Conservation (phyloP, 2,329 filamentous ascomycete species). For the Colletotrichum cordylinicola region DNA sequence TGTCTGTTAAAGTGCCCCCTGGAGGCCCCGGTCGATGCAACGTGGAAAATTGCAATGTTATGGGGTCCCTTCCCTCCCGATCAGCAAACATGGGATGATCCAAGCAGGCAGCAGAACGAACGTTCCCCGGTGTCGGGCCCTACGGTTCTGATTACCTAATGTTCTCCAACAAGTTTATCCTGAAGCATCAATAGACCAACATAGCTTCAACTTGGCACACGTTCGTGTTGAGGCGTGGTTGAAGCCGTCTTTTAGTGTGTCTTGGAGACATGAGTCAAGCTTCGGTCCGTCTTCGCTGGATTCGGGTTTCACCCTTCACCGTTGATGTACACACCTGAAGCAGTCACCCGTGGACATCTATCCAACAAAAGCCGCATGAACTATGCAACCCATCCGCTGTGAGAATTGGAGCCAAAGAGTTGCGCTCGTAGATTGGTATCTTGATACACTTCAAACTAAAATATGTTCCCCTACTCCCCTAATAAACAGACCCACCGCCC, state of each 20-base stretch:
- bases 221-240: neutral
- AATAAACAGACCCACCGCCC: neutral
- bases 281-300: neutral
- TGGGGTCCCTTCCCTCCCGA: neutral
- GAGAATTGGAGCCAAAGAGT: neutral
- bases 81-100: neutral
- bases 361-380: rapidly evolving
- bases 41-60: neutral
- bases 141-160: neutral
- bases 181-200: neutral
- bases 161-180: neutral
- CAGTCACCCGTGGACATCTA: rapidly evolving
- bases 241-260: neutral
- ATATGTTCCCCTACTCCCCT: neutral
- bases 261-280: neutral
- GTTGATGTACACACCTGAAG: neutral
- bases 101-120: neutral
- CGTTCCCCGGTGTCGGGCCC: neutral
- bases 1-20: neutral
- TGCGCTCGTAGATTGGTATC: slow-evolving; percentile 10
- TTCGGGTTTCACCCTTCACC: neutral
- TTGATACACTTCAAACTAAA: neutral
- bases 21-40: neutral
- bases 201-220: neutral
- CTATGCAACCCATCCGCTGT: neutral